Conservation (phyloP, 192 early-diverging fungal genomes). For the Oehlia diaphana region DNA sequence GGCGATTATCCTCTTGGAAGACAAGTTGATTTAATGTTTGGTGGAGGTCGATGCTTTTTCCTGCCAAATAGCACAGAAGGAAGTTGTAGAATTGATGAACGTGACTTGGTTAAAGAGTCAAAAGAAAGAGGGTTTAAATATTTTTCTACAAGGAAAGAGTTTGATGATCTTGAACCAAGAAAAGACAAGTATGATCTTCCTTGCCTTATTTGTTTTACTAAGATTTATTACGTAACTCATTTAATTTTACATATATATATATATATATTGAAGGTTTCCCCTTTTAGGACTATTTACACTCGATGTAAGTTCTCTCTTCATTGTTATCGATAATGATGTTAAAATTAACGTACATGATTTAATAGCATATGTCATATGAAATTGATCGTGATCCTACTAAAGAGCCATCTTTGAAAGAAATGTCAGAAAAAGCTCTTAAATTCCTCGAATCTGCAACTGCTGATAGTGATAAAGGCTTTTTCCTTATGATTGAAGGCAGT, state of each 20-base stretch:
- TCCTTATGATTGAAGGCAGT: conserved; percentile 96
- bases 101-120: conserved; percentile 63
- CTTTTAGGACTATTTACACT: conserved; percentile 73
- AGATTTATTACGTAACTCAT: conserved; percentile 12
- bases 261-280: conserved; percentile 52
- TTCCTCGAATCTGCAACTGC: conserved; percentile 59
- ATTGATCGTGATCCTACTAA: conserved; percentile 71
- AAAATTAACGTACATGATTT: conserved; percentile 1
- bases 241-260: neutral
- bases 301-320: conserved; percentile 42
- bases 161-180: conserved; percentile 51
- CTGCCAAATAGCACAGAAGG: conserved; percentile 59
- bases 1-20: conserved; percentile 86
- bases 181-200: neutral
- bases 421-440: conserved; percentile 80
- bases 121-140: conserved; percentile 62
- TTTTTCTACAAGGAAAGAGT: conserved; percentile 56
- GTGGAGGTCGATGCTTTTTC: conserved; percentile 91
- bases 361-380: conserved; percentile 86
- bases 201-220: neutral
- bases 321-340: neutral
- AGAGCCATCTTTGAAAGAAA: conserved; percentile 83
- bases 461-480: conserved; percentile 73
- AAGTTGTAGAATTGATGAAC: conserved; percentile 78
- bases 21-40: conserved; percentile 85